Percentiles rank a stretch among this genome's conserved stretches.
Evolutionary conservation across 257 asterid genomes (phyloP).

Genomic region (Solanum piurae): DNA sequence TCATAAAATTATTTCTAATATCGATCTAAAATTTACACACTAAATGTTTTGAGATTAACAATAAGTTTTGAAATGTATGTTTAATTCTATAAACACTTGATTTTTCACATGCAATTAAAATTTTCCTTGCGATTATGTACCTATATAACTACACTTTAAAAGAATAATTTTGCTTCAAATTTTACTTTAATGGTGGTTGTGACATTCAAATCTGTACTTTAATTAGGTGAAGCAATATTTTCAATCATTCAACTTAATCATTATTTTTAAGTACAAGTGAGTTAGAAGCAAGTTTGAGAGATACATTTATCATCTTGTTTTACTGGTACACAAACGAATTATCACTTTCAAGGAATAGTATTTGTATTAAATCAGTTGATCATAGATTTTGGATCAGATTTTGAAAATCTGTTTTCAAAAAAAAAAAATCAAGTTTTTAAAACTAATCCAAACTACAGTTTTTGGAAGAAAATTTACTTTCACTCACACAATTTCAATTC

Average conservation of each 20-base stretch:
- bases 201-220: not conserved
- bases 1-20: not conserved
- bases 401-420: rapidly evolving
- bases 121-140: not conserved
- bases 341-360: not conserved
- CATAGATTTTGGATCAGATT: not conserved
- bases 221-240: not conserved
- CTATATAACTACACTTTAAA: not conserved
- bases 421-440: too few relatives aligned
- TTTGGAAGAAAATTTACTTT: too few relatives aligned
- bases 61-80: not conserved
- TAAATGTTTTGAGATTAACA: not conserved
- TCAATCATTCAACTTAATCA: not conserved
- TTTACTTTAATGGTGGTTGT: not conserved
- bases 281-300: not conserved
- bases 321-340: not conserved
- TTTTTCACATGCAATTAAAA: not conserved
- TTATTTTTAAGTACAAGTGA: not conserved
- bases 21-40: not conserved
- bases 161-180: not conserved
- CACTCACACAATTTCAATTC: too few relatives aligned
- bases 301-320: not conserved
- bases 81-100: not conserved
- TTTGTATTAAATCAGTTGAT: not conserved
- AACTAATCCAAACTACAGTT: too few relatives aligned